Evolutionary conservation across 2,329 filamentous ascomycete genomes (phyloP).

Genomic region (Lizonia empirigonia): DNA sequence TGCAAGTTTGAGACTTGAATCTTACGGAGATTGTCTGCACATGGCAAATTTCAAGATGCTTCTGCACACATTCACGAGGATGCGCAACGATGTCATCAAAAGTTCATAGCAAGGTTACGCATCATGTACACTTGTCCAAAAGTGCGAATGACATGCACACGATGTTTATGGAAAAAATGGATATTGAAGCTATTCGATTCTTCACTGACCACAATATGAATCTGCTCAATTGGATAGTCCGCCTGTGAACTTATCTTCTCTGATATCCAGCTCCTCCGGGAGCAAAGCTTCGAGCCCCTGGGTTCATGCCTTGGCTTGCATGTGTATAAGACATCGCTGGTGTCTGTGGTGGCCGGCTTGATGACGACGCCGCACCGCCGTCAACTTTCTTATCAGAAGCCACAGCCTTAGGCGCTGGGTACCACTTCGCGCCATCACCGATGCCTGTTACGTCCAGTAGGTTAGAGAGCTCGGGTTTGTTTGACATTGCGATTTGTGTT

Average conservation of each 20-base stretch:
- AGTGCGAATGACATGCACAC: not conserved
- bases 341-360: not conserved
- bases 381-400: not conserved
- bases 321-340: not conserved
- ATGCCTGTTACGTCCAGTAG: conserved; percentile 1
- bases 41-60: not conserved
- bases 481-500: not conserved
- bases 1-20: not conserved
- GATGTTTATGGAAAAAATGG: not conserved
- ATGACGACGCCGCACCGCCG: not conserved
- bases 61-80: not conserved
- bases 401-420: too few species aligned
- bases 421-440: not conserved
- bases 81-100: not conserved
- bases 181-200: too few species aligned
- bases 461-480: not conserved
- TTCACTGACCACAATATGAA: too few species aligned
- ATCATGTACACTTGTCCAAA: not conserved
- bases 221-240: too few species aligned
- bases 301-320: not conserved
- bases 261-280: not conserved
- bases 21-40: not conserved
- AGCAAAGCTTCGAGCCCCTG: not conserved
- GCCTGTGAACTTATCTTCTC: too few species aligned
- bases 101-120: not conserved